These are phyloP conservation scores for Colletotrichum viniferum DNA, from an alignment of 2,329 filamentous ascomycete genomes.

Conservation along the genomic window DNA sequence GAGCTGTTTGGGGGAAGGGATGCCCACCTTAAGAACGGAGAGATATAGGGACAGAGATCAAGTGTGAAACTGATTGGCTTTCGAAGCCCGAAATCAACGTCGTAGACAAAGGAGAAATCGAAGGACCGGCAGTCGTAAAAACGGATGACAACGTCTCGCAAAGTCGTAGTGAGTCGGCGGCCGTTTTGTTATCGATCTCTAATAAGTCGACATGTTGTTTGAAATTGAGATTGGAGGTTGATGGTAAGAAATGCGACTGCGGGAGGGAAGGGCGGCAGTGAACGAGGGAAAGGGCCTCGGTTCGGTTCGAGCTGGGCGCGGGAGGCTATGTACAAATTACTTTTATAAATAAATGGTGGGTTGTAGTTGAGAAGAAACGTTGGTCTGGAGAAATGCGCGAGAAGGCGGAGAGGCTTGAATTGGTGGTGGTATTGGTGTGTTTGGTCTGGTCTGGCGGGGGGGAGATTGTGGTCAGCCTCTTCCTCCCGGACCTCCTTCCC, in stretches of 20 bases:
- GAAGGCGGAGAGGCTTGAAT: not conserved
- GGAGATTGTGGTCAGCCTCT: conserved; percentile 12
- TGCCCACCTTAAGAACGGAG: conserved; percentile 9
- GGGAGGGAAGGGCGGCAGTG: not conserved
- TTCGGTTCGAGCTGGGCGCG: not conserved
- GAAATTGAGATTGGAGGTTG: not conserved
- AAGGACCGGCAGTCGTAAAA: not conserved
- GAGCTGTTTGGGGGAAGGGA: conserved; percentile 4
- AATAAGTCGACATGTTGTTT: conserved; percentile 9
- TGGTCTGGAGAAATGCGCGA: not conserved
- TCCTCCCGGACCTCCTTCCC: conserved; percentile 8
- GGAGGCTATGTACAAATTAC: not conserved
- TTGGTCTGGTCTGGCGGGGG: conserved; percentile 10
- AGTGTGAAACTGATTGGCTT: conserved; percentile 7
- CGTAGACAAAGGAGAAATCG: not conserved
- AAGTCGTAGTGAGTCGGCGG: conserved; percentile 2
- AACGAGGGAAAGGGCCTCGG: not conserved
- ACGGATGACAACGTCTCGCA: not conserved
- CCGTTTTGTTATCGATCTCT: not conserved
- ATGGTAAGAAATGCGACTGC: conserved; percentile 5
- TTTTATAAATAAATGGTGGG: not conserved
- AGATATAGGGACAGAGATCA: conserved; percentile 10
- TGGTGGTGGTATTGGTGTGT: not conserved
- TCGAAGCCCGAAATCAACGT: conserved; percentile 9
- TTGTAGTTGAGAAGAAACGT: conserved; percentile 9